phyloP scores from a whole-genome alignment of 805 yeast genomes.

The Candida verbasci region DNA sequence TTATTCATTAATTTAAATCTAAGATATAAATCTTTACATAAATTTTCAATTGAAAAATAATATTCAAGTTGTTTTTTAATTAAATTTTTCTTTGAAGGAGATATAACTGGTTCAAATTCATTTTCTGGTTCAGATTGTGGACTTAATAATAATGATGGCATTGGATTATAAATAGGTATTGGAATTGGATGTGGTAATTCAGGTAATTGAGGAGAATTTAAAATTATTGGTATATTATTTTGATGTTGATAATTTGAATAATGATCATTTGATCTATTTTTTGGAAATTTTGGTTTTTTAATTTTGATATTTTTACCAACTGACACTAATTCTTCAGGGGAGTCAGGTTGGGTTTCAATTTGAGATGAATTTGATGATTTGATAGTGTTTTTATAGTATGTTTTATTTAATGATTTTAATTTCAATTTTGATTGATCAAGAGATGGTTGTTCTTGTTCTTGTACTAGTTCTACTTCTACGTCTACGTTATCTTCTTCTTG shows the following conservation, averaged over 20 bases:
- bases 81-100: not conserved
- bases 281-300: constrained; percentile 9
- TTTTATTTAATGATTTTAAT: not conserved
- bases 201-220: not conserved
- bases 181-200: not conserved
- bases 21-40: constrained; percentile 18
- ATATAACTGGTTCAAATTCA: not conserved
- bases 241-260: not conserved
- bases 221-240: not conserved
- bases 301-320: constrained; percentile 10
- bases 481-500: not conserved
- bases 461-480: not conserved
- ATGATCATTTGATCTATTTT: not conserved
- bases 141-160: not conserved
- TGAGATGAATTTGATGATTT: not conserved
- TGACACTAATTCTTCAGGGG: constrained; percentile 3
- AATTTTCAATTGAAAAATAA: constrained; percentile 20
- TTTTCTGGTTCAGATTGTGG: no score
- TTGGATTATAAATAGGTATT: not conserved
- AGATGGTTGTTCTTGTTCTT: not conserved
- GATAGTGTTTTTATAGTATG: not conserved
- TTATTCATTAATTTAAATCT: constrained; percentile 13
- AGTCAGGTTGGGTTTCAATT: no score
- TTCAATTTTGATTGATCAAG: no score
- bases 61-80: constrained; percentile 16